Percentiles rank a stretch among this genome's conserved stretches.
Evolutionary conservation across 164 flowering plant species (phyloP).

Genomic region (Paratinospora sagittata): DNA sequence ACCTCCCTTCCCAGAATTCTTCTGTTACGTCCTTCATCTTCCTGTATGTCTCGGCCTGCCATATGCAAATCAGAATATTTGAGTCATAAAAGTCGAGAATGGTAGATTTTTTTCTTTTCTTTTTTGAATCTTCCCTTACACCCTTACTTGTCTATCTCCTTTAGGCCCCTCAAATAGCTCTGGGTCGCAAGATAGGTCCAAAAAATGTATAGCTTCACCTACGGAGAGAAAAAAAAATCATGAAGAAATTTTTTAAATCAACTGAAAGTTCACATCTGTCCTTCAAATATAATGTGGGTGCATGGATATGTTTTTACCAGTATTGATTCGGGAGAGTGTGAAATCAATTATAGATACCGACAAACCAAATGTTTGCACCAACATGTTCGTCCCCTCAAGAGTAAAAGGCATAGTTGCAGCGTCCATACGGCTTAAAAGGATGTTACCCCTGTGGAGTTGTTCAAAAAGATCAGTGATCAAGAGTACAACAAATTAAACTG

Average conservation of each 20-base stretch:
- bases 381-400: constrained; percentile 59
- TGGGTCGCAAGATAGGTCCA: constrained; percentile 80
- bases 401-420: constrained; percentile 37
- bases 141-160: constrained; percentile 83
- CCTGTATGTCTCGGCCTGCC: constrained; percentile 85
- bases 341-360: constrained; percentile 73
- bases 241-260: neutral
- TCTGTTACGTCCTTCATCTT: constrained; percentile 84
- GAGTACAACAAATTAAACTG: neutral
- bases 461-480: neutral
- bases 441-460: constrained; percentile 72
- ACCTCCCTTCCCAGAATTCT: constrained; percentile 96
- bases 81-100: neutral
- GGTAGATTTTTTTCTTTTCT: neutral
- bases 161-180: constrained; percentile 86
- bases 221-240: constrained; percentile 13
- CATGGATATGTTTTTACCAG: constrained; percentile 40
- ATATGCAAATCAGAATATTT: constrained; percentile 2
- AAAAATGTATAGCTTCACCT: constrained; percentile 76
- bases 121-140: too few species aligned
- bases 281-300: neutral
- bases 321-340: constrained; percentile 85
- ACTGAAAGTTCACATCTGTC: neutral
- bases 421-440: constrained; percentile 64
- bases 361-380: constrained; percentile 57